Percentiles rank a stretch among this genome's conserved stretches.
Evolutionary conservation across 1,284 basidiomycete genomes (phyloP).

Genomic region (Ceratobasidium sp.): DNA sequence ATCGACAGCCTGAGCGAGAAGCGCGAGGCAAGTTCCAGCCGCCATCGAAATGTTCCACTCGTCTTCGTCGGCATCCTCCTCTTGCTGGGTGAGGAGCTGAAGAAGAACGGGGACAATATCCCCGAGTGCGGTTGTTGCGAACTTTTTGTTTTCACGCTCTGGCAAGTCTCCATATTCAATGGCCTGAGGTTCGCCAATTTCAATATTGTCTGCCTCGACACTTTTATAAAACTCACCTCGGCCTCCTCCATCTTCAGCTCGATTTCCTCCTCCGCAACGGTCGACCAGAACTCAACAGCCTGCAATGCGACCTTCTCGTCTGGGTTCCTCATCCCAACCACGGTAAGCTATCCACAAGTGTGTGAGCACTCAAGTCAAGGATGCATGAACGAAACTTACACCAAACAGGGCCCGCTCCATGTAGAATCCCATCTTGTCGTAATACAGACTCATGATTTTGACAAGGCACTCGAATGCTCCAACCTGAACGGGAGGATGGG

Average conservation of each 20-base stretch:
- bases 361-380: slow-evolving; percentile 45
- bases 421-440: slow-evolving; percentile 99
- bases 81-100: slow-evolving; percentile 87
- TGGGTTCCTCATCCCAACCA: slow-evolving; percentile 96
- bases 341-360: slow-evolving; percentile 74
- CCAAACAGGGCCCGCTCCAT: slow-evolving; percentile 99
- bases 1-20: slow-evolving; percentile 88
- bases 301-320: slow-evolving; percentile 94
- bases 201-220: slow-evolving; percentile 37
- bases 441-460: slow-evolving; percentile 96
- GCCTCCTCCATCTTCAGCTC: slow-evolving; percentile 91
- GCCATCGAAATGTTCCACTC: slow-evolving; percentile 99
- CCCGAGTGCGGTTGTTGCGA: slow-evolving; percentile 91
- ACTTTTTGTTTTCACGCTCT: slow-evolving; percentile 85
- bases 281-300: slow-evolving; percentile 99
- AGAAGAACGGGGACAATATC: slow-evolving; percentile 95
- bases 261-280: slow-evolving; percentile 97
- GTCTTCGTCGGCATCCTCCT: slow-evolving; percentile 97
- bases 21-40: slow-evolving; percentile 89
- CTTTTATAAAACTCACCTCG: slow-evolving; percentile 62
- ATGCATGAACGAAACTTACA: slow-evolving; percentile 59
- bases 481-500: slow-evolving; percentile 80
- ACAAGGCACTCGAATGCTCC: slow-evolving; percentile 96
- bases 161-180: slow-evolving; percentile 90
- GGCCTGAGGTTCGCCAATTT: slow-evolving; percentile 61